phyloP scores from a whole-genome alignment of 108 stramenopile species.

The Nitzschia inconspicua region DNA sequence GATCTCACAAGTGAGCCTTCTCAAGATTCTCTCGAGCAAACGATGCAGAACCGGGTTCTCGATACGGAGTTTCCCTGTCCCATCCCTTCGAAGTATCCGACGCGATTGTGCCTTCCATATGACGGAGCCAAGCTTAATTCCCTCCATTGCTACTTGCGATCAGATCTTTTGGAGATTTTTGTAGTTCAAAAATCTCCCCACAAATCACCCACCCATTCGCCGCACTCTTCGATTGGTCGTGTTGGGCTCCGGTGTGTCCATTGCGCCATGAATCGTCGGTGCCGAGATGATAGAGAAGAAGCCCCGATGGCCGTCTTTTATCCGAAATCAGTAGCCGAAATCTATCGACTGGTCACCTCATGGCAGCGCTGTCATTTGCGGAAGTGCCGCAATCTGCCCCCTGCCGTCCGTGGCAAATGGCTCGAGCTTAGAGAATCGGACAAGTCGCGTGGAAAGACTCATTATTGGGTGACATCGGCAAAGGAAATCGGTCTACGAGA shows the following conservation, averaged over 20 bases:
- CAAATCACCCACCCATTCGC: conserved; percentile 47
- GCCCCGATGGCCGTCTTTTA: conserved; percentile 72
- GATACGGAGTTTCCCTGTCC: conserved; percentile 24
- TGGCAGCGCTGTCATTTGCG: conserved; percentile 83
- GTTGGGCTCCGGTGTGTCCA: conserved; percentile 82
- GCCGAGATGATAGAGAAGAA: conserved; percentile 44
- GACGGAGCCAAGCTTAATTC: conserved; percentile 48
- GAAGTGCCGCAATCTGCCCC: conserved; percentile 66
- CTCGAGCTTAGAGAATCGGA: conserved; percentile 47
- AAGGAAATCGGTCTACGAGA: conserved; percentile 69
- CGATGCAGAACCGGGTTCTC: neutral
- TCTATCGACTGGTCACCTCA: conserved; percentile 78
- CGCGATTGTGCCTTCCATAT: conserved; percentile 25
- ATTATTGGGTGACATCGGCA: conserved; percentile 77
- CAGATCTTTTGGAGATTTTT: conserved; percentile 52
- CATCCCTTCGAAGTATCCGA: conserved; percentile 39
- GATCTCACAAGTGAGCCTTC: conserved; percentile 34
- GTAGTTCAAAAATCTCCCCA: conserved; percentile 42
- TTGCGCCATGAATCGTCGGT: conserved; percentile 45
- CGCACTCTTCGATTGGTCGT: conserved; percentile 49
- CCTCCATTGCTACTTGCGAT: conserved; percentile 52
- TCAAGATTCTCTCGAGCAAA: conserved; percentile 5
- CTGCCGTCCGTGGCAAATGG: conserved; percentile 49
- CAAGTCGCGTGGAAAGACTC: conserved; percentile 73
- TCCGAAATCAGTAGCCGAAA: conserved; percentile 68